These are phyloP conservation scores for Metschnikowia continentalis DNA, from an alignment of 805 yeast genomes.

Conservation along the genomic window DNA sequence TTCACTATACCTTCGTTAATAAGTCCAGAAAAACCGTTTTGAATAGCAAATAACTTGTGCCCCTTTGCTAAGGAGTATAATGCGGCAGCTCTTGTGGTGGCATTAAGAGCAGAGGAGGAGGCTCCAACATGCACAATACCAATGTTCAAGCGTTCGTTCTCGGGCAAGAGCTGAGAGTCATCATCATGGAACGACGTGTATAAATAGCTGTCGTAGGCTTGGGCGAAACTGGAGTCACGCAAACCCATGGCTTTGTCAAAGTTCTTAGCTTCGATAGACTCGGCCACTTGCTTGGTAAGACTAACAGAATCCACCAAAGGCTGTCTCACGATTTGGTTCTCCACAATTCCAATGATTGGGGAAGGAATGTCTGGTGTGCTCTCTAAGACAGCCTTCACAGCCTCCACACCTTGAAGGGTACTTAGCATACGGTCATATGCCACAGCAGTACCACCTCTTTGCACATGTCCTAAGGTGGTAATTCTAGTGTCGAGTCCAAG, in stretches of 20 bases:
- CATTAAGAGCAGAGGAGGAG: slow-evolving; percentile 73
- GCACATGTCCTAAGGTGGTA: slow-evolving; percentile 95
- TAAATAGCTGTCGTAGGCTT: slow-evolving; percentile 45
- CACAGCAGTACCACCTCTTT: slow-evolving; percentile 98
- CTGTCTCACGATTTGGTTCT: slow-evolving; percentile 79
- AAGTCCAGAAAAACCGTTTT: slow-evolving; percentile 72
- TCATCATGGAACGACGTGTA: slow-evolving; percentile 60
- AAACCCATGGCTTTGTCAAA: slow-evolving; percentile 83
- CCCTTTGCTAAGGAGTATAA: slow-evolving; percentile 73
- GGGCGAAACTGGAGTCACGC: slow-evolving; percentile 85
- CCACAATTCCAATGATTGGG: slow-evolving; percentile 87
- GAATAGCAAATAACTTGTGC: slow-evolving; percentile 65
- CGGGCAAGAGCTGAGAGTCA: slow-evolving; percentile 49
- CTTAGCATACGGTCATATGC: slow-evolving; percentile 91
- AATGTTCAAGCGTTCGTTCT: slow-evolving; percentile 51
- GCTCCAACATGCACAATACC: slow-evolving; percentile 79
- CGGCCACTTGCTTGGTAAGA: slow-evolving; percentile 84
- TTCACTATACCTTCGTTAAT: slow-evolving; percentile 58
- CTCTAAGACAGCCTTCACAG: slow-evolving; percentile 87
- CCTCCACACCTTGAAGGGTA: slow-evolving; percentile 96
- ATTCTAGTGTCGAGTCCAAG: slow-evolving; percentile 92
- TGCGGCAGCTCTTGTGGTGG: slow-evolving; percentile 73
- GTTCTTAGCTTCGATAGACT: slow-evolving; percentile 73
- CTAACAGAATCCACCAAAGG: slow-evolving; percentile 88
- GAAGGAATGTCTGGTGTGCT: slow-evolving; percentile 88